phyloP scores from a whole-genome alignment of 306 rosid genomes.

The Cicer bijugum region DNA sequence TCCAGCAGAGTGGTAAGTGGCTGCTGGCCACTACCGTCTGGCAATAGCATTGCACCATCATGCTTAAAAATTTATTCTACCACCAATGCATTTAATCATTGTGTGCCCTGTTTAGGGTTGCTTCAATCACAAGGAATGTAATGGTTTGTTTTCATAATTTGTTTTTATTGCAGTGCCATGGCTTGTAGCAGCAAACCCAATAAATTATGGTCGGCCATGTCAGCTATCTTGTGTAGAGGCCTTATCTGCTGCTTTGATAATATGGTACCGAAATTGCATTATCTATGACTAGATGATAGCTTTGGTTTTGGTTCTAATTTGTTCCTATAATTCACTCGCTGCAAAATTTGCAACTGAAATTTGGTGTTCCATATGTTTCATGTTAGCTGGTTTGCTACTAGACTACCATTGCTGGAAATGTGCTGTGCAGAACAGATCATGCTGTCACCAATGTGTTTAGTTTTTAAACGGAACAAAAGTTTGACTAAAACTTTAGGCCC shows the following conservation, averaged over 20 bases:
- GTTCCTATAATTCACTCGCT: not conserved
- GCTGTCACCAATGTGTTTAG: slow-evolving; percentile 35
- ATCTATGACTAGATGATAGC: slow-evolving; percentile 22
- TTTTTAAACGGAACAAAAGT: slow-evolving; percentile 24
- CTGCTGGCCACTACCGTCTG: not conserved
- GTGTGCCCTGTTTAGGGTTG: slow-evolving; percentile 22
- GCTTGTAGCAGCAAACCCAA: slow-evolving; percentile 98
- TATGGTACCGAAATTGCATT: slow-evolving; percentile 63
- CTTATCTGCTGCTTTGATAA: slow-evolving; percentile 86
- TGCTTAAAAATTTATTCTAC: slow-evolving; percentile 19
- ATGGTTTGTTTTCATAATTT: slow-evolving; percentile 34
- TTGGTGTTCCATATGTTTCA: slow-evolving; percentile 25
- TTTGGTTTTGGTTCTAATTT: slow-evolving; percentile 20
- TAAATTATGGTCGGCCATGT: slow-evolving; percentile 95
- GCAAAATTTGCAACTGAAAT: slow-evolving; percentile 14
- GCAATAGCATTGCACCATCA: not conserved
- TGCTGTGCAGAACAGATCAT: slow-evolving; percentile 27
- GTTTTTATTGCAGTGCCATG: slow-evolving; percentile 76
- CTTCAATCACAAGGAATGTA: slow-evolving; percentile 27
- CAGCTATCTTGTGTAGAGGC: slow-evolving; percentile 98
- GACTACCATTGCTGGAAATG: slow-evolving; percentile 2
- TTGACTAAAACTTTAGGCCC: slow-evolving; percentile 12
- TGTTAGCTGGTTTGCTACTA: slow-evolving; percentile 22
- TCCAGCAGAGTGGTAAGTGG: not conserved
- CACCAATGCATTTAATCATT: slow-evolving; percentile 10